Base-by-base conservation (phyloP, 2,329 filamentous ascomycete genomes). In the Apiospora arundinis region DNA sequence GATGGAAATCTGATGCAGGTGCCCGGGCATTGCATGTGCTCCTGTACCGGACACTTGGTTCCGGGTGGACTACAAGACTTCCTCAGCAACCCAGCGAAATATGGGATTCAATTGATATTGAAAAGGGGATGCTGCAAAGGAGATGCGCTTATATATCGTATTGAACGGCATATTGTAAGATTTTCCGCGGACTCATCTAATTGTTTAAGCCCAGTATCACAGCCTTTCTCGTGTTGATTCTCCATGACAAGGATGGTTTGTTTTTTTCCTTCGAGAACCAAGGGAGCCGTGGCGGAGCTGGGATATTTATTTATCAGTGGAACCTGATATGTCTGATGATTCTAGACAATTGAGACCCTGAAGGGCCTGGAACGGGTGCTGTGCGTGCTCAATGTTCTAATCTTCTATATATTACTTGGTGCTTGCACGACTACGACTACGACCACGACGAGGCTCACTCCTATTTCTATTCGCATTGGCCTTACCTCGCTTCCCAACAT, bases 261-360 rank as follows among this genome's bases (percentile, higher is more conserved):
- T 37, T 52, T 37, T 60, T 23, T 60, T 21, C 28, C 52, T 60
- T 60, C 28, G 52, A 60, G 52, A 60, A 60, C 52, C 52, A 60
- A 60, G 28, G 52, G 52, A 12, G 28, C 28, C 1, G 28, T 21
- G 52, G 28, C 52, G 52, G 52, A 32, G 52, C 52, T 32, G 28
- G 28, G 52, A 60, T 60, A 60, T 60, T 60, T 60, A 60, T 60
- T 60, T 60, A 60, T 60, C 28, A 28, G 52, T 60, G 52, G 52
- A 60, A 28, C 52, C 52, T 60, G 4, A 37, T 28, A 60, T 60
- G 52, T 37, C 25, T 52, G 48, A 52, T 52, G 4, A 52, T 12
- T 28, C 32, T 32, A 32, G 52, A 60, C 32, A 60, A 37, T 28
- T 60, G 52, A 60, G 52, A 60, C 52, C 52, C 52, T 37, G 52